Conservation (phyloP, 148 eudicot species). For the Camellia lanceoleosa region DNA sequence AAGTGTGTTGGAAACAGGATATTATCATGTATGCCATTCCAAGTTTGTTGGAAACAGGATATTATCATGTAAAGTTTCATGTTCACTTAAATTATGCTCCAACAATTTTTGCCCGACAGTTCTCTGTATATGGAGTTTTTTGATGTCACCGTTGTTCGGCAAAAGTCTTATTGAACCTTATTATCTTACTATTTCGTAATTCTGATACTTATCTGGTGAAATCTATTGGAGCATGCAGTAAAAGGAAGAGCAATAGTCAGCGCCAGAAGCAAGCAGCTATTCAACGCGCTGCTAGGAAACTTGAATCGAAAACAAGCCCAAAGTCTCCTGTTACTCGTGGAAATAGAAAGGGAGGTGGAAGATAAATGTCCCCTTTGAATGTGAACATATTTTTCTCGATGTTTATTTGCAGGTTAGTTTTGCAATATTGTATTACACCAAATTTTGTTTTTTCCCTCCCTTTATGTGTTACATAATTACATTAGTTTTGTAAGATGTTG, state of each 20-base stretch:
- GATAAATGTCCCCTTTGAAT: neutral
- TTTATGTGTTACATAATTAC: neutral
- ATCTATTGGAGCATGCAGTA: conserved; percentile 44
- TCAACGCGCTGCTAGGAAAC: conserved; percentile 54
- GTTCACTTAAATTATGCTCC: neutral
- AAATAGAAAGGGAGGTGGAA: conserved; percentile 28
- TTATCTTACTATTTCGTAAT: neutral
- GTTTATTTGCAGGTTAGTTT: conserved; percentile 3
- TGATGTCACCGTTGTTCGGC: neutral
- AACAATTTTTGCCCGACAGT: neutral
- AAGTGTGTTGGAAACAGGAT: neutral
- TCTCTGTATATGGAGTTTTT: neutral
- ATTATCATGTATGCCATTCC: neutral
- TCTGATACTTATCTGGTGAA: neutral
- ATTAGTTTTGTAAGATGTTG: conserved; percentile 5
- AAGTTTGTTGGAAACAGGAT: neutral
- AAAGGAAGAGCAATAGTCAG: conserved; percentile 60
- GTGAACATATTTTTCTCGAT: neutral
- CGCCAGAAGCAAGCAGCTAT: conserved; percentile 66
- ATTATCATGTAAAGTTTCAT: neutral
- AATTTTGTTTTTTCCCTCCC: neutral
- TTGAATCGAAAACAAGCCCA: conserved; percentile 37
- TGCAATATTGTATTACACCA: neutral
- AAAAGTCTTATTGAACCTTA: neutral
- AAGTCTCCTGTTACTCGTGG: conserved; percentile 35